Percentiles rank a stretch among this genome's conserved stretches.
Evolutionary conservation across 305 asterid genomes (phyloP).

Genomic region (Petunia hybrid): DNA sequence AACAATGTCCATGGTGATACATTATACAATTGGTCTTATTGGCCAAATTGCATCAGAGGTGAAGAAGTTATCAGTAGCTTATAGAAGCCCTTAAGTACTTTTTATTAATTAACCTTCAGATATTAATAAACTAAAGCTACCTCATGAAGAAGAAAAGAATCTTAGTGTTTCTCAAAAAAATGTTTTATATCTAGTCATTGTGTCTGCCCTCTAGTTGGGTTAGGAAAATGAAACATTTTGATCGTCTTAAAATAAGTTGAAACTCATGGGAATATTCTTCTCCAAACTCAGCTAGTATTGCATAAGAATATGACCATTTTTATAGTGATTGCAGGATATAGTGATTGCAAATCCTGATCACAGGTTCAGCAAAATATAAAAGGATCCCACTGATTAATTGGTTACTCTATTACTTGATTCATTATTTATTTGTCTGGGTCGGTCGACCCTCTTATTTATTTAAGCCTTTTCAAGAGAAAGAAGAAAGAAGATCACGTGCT

Average conservation of each 20-base stretch:
- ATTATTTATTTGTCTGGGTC: not conserved
- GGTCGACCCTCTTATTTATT: not conserved
- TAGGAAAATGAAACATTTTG: too few species aligned
- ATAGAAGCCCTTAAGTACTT: too few species aligned
- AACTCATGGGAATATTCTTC: not conserved
- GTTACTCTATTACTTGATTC: not conserved
- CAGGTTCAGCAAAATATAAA: not conserved
- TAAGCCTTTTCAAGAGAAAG: not conserved
- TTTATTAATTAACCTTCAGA: too few species aligned
- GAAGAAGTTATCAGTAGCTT: too few species aligned
- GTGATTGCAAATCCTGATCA: not conserved
- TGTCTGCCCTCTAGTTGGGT: not conserved
- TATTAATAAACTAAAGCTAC: too few species aligned
- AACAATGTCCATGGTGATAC: too few species aligned
- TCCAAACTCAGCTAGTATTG: not conserved
- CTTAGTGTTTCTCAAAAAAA: not conserved
- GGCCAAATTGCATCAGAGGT: too few species aligned
- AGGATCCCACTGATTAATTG: not conserved
- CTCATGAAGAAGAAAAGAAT: not conserved
- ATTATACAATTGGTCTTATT: too few species aligned
- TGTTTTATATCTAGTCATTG: too few species aligned
- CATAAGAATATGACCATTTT: not conserved
- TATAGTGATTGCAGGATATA: not conserved
- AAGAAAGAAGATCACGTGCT: not conserved
- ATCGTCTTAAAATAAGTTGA: not conserved